Evolutionary conservation across 257 asterid genomes (phyloP).

Genomic region (Petunia secreta): DNA sequence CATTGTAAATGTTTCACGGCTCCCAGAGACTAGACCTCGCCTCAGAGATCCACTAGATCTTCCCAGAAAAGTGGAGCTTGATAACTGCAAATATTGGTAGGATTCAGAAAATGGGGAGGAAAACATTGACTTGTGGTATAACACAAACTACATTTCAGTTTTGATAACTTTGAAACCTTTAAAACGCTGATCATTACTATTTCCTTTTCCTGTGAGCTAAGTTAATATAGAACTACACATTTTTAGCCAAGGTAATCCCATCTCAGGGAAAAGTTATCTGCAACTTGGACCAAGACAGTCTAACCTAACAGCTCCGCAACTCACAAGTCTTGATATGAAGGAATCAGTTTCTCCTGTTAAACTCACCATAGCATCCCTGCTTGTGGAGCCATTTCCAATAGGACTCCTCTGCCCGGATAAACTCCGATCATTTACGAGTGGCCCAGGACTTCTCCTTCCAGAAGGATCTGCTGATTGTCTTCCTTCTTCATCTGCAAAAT

Average conservation of each 20-base stretch:
- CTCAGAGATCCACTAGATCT: constrained; percentile 79
- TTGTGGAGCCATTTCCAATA: constrained; percentile 62
- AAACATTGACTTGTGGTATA: not conserved
- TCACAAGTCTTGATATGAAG: constrained; percentile 10
- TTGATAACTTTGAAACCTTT: not conserved
- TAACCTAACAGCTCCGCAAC: not conserved
- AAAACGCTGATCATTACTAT: not conserved
- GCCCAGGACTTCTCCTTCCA: constrained; percentile 68
- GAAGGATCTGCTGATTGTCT: constrained; percentile 80
- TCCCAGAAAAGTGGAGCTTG: constrained; percentile 75
- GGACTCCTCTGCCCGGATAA: constrained; percentile 76
- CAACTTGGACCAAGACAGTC: constrained; percentile 27
- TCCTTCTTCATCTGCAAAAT: constrained; percentile 67
- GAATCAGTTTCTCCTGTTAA: constrained; percentile 18
- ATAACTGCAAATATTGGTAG: constrained; percentile 57
- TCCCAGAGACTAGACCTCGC: constrained; percentile 67
- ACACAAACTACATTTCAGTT: constrained; percentile 1
- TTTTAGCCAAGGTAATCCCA: constrained; percentile 9
- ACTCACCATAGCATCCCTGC: constrained; percentile 90
- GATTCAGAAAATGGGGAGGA: not conserved
- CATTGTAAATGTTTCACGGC: constrained; percentile 58
- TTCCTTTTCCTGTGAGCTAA: not conserved
- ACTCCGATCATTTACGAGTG: constrained; percentile 55
- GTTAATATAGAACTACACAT: not conserved
- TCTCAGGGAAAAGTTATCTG: not conserved